A percentile compares a stretch with the other conserved stretches of the same genome.
These are phyloP conservation scores for Trichoderma erinaceum DNA, from an alignment of 495 filamentous ascomycete genomes.

Conservation along the genomic window DNA sequence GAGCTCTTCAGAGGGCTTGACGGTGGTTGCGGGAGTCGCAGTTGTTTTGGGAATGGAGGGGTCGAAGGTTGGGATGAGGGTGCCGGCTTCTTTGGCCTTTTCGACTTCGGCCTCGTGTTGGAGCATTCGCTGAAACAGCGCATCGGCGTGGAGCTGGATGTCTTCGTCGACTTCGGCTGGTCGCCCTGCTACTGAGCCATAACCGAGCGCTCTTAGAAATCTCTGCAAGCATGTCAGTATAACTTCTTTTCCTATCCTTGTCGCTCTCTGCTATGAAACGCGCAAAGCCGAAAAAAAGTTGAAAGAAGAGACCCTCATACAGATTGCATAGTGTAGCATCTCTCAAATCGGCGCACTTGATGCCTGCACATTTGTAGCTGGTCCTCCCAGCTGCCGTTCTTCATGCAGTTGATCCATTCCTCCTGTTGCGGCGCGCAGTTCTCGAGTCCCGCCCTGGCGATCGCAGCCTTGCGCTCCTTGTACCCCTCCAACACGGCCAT, in stretches of 20 bases:
- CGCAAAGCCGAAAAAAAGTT: not conserved
- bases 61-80: conserved; percentile 43
- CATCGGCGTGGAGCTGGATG: conserved; percentile 94
- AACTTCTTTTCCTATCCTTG: not conserved
- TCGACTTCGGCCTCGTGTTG: conserved; percentile 64
- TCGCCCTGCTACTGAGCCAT: conserved; percentile 60
- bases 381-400: conserved; percentile 51
- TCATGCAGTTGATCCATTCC: conserved; percentile 69
- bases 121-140: conserved; percentile 78
- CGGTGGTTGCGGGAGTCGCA: conserved; percentile 14
- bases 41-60: conserved; percentile 34
- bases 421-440: conserved; percentile 87
- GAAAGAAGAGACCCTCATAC: conserved; percentile 41
- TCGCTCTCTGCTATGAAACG: not conserved
- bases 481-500: conserved; percentile 70
- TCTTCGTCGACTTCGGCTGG: conserved; percentile 67
- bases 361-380: conserved; percentile 66
- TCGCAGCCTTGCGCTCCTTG: conserved; percentile 71
- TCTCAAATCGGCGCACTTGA: conserved; percentile 63
- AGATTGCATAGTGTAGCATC: conserved; percentile 77
- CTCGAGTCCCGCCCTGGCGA: conserved; percentile 79
- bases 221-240: conserved; percentile 41
- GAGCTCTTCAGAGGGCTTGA: conserved; percentile 30
- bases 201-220: conserved; percentile 88
- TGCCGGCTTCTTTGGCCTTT: conserved; percentile 58